Evolutionary conservation across 495 filamentous ascomycete species (phyloP).

Genomic region (Hypoxylon subgilvum): DNA sequence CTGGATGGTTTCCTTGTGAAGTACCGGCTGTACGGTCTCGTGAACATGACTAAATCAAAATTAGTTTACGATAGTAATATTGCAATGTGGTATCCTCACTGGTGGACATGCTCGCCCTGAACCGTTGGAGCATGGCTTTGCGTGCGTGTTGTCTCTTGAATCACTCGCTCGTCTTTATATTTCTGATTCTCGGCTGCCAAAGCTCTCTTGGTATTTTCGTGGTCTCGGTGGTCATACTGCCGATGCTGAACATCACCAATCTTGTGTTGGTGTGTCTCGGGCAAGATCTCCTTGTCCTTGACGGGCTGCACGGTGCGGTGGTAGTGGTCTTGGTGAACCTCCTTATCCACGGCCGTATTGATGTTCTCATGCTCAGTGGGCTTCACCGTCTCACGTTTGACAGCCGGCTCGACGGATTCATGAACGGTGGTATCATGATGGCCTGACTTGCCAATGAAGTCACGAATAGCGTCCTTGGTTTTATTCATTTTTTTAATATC

Average conservation of each 20-base stretch:
- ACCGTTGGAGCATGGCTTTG: constrained; percentile 53
- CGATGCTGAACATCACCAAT: constrained; percentile 60
- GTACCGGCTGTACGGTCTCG: constrained; percentile 69
- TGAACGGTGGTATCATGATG: constrained; percentile 68
- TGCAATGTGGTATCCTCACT: constrained; percentile 41
- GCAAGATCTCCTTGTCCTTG: constrained; percentile 51
- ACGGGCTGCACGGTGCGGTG: constrained; percentile 62
- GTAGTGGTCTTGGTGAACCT: constrained; percentile 66
- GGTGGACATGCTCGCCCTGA: constrained; percentile 67
- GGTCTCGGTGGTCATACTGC: constrained; percentile 61
- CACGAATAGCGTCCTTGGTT: constrained; percentile 59
- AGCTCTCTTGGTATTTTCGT: constrained; percentile 47
- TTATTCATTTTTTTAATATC: constrained; percentile 54
- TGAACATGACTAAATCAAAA: constrained; percentile 51
- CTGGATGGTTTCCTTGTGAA: constrained; percentile 70
- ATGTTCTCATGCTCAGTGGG: constrained; percentile 60
- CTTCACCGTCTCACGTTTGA: constrained; percentile 62
- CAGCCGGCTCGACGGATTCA: constrained; percentile 64
- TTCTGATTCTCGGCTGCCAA: constrained; percentile 56
- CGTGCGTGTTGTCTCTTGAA: constrained; percentile 56
- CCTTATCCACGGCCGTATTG: constrained; percentile 64
- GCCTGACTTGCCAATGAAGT: constrained; percentile 62
- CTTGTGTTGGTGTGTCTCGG: constrained; percentile 57
- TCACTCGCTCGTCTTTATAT: constrained; percentile 56
- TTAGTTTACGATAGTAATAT: background rate